Conservation (phyloP, 2,329 filamentous ascomycete genomes). For the Purpureocillium takamizusanense region DNA sequence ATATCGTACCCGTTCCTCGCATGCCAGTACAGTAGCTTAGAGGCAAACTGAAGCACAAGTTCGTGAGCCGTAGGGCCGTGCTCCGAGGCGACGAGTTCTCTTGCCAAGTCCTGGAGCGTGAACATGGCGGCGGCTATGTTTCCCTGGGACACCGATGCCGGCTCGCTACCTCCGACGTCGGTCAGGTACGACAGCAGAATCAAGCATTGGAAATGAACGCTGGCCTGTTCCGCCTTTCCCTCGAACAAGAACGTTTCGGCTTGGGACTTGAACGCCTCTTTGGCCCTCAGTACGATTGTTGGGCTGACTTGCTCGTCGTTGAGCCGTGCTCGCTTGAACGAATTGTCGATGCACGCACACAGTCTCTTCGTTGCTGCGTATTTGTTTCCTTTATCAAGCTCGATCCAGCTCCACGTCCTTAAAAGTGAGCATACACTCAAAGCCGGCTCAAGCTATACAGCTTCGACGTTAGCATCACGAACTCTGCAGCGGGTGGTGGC, state of each 20-base stretch:
- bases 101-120: conserved; percentile 30
- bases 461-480: conserved; percentile 3
- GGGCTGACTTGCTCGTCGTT: conserved; percentile 14
- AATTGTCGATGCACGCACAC: conserved; percentile 26
- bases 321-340: conserved; percentile 6
- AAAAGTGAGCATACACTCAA: conserved; percentile 33
- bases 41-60: conserved; percentile 58
- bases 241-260: conserved; percentile 48
- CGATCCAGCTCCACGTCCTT: conserved; percentile 59
- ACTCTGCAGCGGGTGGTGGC: neutral
- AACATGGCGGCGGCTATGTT: conserved; percentile 43
- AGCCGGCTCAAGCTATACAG: conserved; percentile 10
- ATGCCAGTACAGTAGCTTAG: conserved; percentile 59
- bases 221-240: conserved; percentile 37
- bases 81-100: conserved; percentile 29
- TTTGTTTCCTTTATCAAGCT: conserved; percentile 35
- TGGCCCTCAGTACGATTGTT: conserved; percentile 41
- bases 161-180: conserved; percentile 28
- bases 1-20: conserved; percentile 40
- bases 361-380: conserved; percentile 26
- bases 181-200: conserved; percentile 61
- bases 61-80: conserved; percentile 40
- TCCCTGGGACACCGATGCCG: conserved; percentile 39
- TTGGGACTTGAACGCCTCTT: conserved; percentile 40
- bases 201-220: conserved; percentile 50